phyloP scores from a whole-genome alignment of 2,329 filamentous ascomycete species.

The Pseudocercospora ulei region DNA sequence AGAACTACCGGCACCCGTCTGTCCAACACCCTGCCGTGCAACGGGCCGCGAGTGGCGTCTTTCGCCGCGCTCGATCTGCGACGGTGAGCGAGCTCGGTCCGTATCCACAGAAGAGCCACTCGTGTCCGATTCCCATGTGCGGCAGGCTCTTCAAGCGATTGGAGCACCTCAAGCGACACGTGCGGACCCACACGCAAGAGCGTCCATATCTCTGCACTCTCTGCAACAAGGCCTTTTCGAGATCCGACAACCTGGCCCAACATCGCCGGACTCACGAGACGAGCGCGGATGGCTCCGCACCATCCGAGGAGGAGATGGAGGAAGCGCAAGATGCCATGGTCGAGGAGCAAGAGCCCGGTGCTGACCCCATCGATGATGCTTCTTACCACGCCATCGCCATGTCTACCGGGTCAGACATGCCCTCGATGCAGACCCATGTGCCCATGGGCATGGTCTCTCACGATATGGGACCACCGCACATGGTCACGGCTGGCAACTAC shows the following conservation, averaged over 20 bases:
- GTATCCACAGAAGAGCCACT: conserved; percentile 96
- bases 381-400: conserved; percentile 28
- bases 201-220: conserved; percentile 94
- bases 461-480: conserved; percentile 37
- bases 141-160: conserved; percentile 96
- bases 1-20: conserved; percentile 36
- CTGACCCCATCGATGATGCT: conserved; percentile 20
- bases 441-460: conserved; percentile 31
- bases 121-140: conserved; percentile 96
- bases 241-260: conserved; percentile 98
- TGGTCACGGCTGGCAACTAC: conserved; percentile 41
- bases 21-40: conserved; percentile 51
- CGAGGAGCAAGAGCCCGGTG: conserved; percentile 53
- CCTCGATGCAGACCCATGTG: conserved; percentile 34
- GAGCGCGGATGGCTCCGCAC: conserved; percentile 53
- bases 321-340: conserved; percentile 79
- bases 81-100: conserved; percentile 95
- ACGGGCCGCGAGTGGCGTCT: conserved; percentile 59
- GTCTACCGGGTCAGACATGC: conserved; percentile 26
- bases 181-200: conserved; percentile 98
- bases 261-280: conserved; percentile 74
- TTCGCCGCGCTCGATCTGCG: conserved; percentile 82
- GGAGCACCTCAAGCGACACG: conserved; percentile 98
- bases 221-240: conserved; percentile 97
- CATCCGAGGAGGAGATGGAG: conserved; percentile 74